Base-by-base conservation (phyloP, 108 stramenopile genomes). In the Nitzschia sp. region DNA sequence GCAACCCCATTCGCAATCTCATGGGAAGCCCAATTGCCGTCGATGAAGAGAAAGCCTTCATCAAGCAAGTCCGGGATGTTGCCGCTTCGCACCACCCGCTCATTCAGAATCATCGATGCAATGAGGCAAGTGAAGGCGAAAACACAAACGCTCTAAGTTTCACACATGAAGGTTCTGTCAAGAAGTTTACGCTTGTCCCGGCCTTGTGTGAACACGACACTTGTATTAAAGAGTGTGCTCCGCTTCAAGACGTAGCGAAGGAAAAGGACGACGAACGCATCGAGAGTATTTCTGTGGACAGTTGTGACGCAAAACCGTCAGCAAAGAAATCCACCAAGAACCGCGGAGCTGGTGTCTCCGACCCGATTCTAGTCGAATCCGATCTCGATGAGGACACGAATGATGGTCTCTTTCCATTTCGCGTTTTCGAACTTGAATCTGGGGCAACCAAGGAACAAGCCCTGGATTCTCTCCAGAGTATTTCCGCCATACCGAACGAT, bases 361-460 rank as follows among this genome's bases (percentile, higher is more conserved):
- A 77, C 11, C 58, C 76, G 4, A 78, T 82, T 23, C 16, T 70
- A 17, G 64, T 82, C 3, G 81, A 78, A 34, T 74, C 69, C 17
- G 81, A 76, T 26, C 17, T 54, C 16, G 74, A 68, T 44, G 70
- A 72, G 32, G 8, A 23, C 19, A 21, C 31, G 22, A 31, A 58
- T 30, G 36, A n/a, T 4, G 36, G 23, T 27, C 32, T 6, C 0
- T 53, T 69, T 19, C 41, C 35, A 0, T 25, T 82, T 22, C 58
- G 64, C 9, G 73, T 82, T n/a, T 75, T 78, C 36, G 54, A 78
- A 52, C 54, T 64, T 2, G 38, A 62, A 28, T 21, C 21, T 21
- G 46, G 45, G 28, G 58, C 73, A 2, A 54, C 32, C 4, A 35
- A 60, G 6, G 60, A 68, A 3, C 53, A 60, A 28, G 63, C 66